These are phyloP conservation scores for Taphrina pruni DNA, from an alignment of 1,139 yeast genomes.

Conservation along the genomic window DNA sequence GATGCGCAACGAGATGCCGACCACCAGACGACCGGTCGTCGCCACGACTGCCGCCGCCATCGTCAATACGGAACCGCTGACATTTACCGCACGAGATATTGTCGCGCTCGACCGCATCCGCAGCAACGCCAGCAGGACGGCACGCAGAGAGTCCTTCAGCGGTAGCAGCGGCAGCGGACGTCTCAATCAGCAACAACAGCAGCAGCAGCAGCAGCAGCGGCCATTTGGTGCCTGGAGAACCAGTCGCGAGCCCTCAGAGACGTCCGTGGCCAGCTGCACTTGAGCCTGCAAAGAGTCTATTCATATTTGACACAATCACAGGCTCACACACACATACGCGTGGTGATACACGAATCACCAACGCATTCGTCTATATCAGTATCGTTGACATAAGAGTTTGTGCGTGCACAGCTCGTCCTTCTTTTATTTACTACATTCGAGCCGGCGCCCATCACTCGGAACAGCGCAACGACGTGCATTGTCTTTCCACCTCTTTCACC, in stretches of 20 bases:
- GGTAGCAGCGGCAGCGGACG: background rate
- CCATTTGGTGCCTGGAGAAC: background rate
- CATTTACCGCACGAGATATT: conserved; percentile 16
- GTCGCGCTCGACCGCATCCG: conserved; percentile 12
- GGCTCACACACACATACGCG: no score
- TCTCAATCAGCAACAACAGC: no score
- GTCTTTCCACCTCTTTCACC: background rate
- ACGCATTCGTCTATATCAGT: no score
- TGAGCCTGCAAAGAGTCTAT: no score
- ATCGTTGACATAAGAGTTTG: no score
- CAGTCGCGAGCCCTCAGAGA: background rate
- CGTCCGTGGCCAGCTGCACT: background rate
- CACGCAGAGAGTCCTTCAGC: conserved; percentile 8
- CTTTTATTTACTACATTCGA: no score
- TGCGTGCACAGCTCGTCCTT: no score
- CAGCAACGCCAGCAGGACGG: background rate
- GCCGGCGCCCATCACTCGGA: no score
- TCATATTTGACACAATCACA: no score
- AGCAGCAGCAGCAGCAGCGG: background rate
- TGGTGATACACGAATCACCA: no score
- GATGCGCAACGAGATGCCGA: conserved; percentile 3
- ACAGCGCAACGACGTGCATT: background rate
- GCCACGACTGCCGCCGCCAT: no score
- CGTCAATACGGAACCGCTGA: background rate
- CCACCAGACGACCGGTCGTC: no score